Evolutionary conservation across 2,329 filamentous ascomycete genomes (phyloP), one percentile per base, ranked within the genome.

Genomic region (Clonostachys sp.): DNA sequence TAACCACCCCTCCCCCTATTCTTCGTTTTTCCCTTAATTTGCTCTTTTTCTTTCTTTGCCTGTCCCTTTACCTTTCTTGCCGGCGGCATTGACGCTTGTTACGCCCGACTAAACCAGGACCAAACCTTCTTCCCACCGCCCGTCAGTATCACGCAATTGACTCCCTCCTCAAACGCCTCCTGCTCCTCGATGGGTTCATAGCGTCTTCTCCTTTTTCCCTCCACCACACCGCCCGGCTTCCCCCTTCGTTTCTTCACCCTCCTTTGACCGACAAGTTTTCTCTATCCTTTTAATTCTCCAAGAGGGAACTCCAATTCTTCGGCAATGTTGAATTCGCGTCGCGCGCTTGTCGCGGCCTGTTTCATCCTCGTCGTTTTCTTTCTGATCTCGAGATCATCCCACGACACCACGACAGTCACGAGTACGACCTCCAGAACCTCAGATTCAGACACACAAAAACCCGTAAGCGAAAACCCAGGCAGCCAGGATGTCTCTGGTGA

Each of bases 261-360:
- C 24, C 24, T 30, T 30, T 30, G 24, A 10, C 10, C 24, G 24
- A 30, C 24, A 30, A 30, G 24, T 30, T 30, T 30, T 30, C 24
- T 30, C 24, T 30, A 30, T 30, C 24, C 3, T 30, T 30, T 30
- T 10, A 30, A 30, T 30, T 30, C 24, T 30, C 24, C 24, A 30
- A 30, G 24, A 10, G 24, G 9, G 24, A 10, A 30, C 10, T 4
- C 6, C 24, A 30, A 30, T 30, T 30, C 24, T 30, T 30, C 24
- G 24, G 10, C 45, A 13, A 95, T 95, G 89, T 78, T 91, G 64
- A 87, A 87, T 60, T 89, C 88, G 62, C 81, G 84, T 61, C 86
- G 87, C 68, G 87, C 87, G 60, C 66, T 95, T 52, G 71, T 89
- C 56, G 78, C 85, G 47, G 87, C 89, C 43, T 77, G 80, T 57